Conservation (phyloP, 805 yeast genomes). For the Ogataea polymorpha region DNA sequence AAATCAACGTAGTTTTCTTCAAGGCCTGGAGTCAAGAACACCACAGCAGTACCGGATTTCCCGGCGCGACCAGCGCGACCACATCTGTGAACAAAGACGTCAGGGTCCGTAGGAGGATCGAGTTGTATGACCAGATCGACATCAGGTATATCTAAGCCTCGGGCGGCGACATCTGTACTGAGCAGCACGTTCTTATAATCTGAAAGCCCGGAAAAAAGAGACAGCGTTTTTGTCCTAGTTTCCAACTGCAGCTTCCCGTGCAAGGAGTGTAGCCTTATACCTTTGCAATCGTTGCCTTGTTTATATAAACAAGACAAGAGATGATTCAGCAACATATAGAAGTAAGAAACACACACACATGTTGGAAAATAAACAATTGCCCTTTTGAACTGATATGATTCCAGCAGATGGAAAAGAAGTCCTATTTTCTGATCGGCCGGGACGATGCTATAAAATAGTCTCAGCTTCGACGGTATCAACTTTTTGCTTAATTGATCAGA, state of each 20-base stretch:
- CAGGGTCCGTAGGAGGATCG: conserved; percentile 94
- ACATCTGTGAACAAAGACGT: conserved; percentile 86
- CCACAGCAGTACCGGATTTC: conserved; percentile 72
- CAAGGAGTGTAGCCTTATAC: conserved; percentile 55
- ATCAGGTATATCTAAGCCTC: conserved; percentile 94
- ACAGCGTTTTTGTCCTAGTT: conserved; percentile 71
- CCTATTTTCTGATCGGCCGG: conserved; percentile 62
- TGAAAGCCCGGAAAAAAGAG: conserved; percentile 49
- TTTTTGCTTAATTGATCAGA: conserved; percentile 36
- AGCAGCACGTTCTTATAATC: conserved; percentile 58
- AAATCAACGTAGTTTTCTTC: conserved; percentile 83
- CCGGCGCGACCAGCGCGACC: conserved; percentile 97
- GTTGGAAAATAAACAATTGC: conserved; percentile 92
- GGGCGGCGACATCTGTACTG: conserved; percentile 98
- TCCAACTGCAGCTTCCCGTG: conserved; percentile 90
- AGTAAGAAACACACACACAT: conserved; percentile 77
- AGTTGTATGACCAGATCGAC: conserved; percentile 92
- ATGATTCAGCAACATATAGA: conserved; percentile 53
- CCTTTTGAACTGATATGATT: conserved; percentile 60
- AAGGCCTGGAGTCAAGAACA: conserved; percentile 67
- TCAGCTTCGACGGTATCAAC: conserved; percentile 58
- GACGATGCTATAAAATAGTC: conserved; percentile 57
- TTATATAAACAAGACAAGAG: conserved; percentile 30
- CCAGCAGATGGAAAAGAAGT: conserved; percentile 50
- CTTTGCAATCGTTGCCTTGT: conserved; percentile 8